phyloP scores from a whole-genome alignment of 2,329 filamentous ascomycete genomes.

The Sarocladiaceae sp. region DNA sequence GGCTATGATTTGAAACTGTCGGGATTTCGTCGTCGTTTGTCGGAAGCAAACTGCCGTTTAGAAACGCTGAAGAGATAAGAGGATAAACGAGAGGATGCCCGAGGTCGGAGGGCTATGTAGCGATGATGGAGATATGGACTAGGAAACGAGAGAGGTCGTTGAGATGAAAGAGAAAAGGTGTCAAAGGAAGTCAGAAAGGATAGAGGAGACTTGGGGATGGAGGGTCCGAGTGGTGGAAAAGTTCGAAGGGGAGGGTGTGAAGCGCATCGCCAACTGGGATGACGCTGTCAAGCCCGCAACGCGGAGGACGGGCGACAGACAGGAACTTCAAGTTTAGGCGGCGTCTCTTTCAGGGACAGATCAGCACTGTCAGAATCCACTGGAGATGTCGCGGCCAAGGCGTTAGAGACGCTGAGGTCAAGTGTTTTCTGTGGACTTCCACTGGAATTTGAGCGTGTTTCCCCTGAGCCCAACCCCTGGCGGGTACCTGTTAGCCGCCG shows the following conservation, averaged over 20 bases:
- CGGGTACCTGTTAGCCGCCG: conserved; percentile 6
- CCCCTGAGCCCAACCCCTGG: background rate
- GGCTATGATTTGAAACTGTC: background rate
- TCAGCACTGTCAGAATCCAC: conserved; percentile 1
- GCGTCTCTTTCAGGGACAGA: conserved; percentile 8
- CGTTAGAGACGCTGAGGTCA: background rate
- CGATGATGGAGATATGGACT: conserved; percentile 2
- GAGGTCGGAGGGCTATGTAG: background rate
- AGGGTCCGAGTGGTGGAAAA: conserved; percentile 2
- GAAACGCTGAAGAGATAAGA: background rate
- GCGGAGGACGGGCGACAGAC: background rate
- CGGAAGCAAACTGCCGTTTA: background rate
- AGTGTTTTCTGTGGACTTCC: background rate
- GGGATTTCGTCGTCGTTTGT: background rate
- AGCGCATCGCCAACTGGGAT: conserved; percentile 7
- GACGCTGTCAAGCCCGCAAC: conserved; percentile 4
- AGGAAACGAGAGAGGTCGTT: background rate
- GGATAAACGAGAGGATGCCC: background rate
- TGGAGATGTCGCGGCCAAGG: background rate
- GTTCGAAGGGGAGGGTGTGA: conserved; percentile 1
- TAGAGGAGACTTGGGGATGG: conserved; percentile 8
- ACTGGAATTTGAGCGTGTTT: background rate
- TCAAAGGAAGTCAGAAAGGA: background rate
- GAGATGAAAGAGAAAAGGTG: background rate
- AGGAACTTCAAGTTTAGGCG: no score